These are phyloP conservation scores for Plicaturopsis crispa DNA, from an alignment of 768 basidiomycete genomes.

Conservation along the genomic window DNA sequence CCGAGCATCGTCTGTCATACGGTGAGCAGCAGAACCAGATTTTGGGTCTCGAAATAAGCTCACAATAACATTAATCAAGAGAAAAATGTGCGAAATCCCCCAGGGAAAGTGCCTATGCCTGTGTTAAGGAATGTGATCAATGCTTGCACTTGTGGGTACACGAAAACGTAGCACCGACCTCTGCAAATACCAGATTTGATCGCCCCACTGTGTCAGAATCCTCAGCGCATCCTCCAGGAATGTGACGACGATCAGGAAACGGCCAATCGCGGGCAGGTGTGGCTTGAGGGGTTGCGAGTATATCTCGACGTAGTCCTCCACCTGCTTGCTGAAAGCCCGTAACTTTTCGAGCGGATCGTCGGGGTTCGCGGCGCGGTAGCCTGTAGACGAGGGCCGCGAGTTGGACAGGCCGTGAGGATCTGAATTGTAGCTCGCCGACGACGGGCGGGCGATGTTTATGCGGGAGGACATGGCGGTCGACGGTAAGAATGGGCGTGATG, in stretches of 20 bases:
- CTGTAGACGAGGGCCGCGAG: conserved; percentile 48
- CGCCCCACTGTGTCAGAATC: conserved; percentile 90
- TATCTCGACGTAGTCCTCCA: conserved; percentile 91
- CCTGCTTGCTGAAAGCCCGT: conserved; percentile 57
- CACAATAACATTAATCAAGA: conserved; percentile 86
- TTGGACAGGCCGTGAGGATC: conserved; percentile 82
- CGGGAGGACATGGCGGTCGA: conserved; percentile 62
- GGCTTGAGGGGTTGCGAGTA: conserved; percentile 92
- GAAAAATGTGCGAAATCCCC: conserved; percentile 92
- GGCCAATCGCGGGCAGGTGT: conserved; percentile 88
- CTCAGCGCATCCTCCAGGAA: conserved; percentile 96
- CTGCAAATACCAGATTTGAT: conserved; percentile 98
- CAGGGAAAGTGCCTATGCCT: conserved; percentile 95
- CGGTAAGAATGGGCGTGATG: conserved; percentile 10
- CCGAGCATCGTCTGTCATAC: conserved; percentile 72
- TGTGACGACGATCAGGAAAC: conserved; percentile 96
- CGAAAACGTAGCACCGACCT: too few species aligned
- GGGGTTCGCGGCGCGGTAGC: conserved; percentile 75
- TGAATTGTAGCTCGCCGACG: conserved; percentile 45
- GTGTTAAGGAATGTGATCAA: conserved; percentile 3
- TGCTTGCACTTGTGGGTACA: too few species aligned
- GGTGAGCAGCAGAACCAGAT: neutral
- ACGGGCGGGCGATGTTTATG: conserved; percentile 76
- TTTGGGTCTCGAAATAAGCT: conserved; percentile 24
- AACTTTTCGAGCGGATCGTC: conserved; percentile 80